Percentiles rank a stretch among this genome's conserved stretches.
Evolutionary conservation across 148 eudicot genomes (phyloP).

Genomic region (Rhododendron henanense): DNA sequence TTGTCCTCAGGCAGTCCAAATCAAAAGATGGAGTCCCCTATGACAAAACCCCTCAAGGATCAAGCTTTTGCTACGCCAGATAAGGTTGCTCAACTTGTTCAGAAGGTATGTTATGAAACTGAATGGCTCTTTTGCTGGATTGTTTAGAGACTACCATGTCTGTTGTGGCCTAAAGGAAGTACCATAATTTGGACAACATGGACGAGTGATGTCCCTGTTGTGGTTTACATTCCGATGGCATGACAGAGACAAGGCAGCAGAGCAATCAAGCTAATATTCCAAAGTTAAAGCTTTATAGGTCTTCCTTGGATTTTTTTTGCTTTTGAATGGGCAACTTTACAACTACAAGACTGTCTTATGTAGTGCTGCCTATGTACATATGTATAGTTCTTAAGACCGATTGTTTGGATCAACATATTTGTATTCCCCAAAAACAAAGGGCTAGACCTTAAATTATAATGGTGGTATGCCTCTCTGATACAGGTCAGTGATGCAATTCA

Average conservation of each 20-base stretch:
- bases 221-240: background rate
- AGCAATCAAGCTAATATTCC: background rate
- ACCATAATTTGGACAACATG: background rate
- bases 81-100: conserved; percentile 80
- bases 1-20: conserved; percentile 61
- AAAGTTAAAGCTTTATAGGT: background rate
- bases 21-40: conserved; percentile 57
- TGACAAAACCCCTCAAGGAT: conserved; percentile 81
- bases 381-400: background rate
- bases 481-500: conserved; percentile 75
- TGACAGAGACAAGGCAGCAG: background rate
- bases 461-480: conserved; percentile 8
- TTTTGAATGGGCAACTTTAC: background rate
- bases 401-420: background rate
- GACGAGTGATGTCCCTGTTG: background rate
- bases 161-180: background rate
- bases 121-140: background rate
- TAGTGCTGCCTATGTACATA: background rate
- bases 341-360: conserved; percentile 8
- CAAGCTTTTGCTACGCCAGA: conserved; percentile 95
- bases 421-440: background rate
- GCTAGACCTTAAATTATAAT: background rate
- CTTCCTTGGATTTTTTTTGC: background rate
- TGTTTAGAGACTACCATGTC: background rate
- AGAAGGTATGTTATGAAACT: conserved; percentile 47